phyloP scores from a whole-genome alignment of 2,329 filamentous ascomycete genomes.

The Penicillium hesseltinei region DNA sequence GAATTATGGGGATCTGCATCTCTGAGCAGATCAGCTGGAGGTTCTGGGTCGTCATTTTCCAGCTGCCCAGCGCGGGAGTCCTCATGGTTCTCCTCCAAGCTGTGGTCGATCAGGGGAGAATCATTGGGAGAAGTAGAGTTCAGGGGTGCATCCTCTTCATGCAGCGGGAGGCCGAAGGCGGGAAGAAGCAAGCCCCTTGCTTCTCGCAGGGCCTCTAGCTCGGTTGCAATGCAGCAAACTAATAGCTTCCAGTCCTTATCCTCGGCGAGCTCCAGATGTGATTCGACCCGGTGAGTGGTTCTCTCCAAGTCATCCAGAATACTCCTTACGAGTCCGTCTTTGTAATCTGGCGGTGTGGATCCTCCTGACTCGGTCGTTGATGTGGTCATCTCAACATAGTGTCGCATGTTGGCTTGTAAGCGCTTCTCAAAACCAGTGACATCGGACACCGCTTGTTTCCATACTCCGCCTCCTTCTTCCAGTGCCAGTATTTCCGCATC shows the following conservation, averaged over 20 bases:
- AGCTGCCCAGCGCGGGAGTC: slow-evolving; percentile 19
- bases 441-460: slow-evolving; percentile 55
- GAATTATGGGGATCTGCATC: slow-evolving; percentile 26
- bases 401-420: slow-evolving; percentile 34
- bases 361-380: slow-evolving; percentile 16
- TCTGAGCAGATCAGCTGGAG: slow-evolving; percentile 38
- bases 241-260: slow-evolving; percentile 59
- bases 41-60: slow-evolving; percentile 34
- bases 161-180: slow-evolving; percentile 31
- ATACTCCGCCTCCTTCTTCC: slow-evolving; percentile 58
- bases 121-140: slow-evolving; percentile 8
- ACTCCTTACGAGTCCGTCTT: slow-evolving; percentile 25
- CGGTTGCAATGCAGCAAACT: slow-evolving; percentile 61
- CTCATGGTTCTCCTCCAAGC: slow-evolving; percentile 1
- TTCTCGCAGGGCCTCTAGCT: slow-evolving; percentile 55
- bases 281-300: slow-evolving; percentile 49
- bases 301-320: slow-evolving; percentile 48
- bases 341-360: slow-evolving; percentile 16
- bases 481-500: slow-evolving; percentile 57
- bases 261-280: slow-evolving; percentile 52
- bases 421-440: slow-evolving; percentile 52
- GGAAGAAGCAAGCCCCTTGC: slow-evolving; percentile 38
- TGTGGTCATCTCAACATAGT: slow-evolving; percentile 27
- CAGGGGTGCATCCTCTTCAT: slow-evolving; percentile 15
- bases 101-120: slow-evolving; percentile 7